These are phyloP conservation scores for Fusarium proliferatum DNA, from an alignment of 2,329 filamentous ascomycete species.

Conservation along the genomic window DNA sequence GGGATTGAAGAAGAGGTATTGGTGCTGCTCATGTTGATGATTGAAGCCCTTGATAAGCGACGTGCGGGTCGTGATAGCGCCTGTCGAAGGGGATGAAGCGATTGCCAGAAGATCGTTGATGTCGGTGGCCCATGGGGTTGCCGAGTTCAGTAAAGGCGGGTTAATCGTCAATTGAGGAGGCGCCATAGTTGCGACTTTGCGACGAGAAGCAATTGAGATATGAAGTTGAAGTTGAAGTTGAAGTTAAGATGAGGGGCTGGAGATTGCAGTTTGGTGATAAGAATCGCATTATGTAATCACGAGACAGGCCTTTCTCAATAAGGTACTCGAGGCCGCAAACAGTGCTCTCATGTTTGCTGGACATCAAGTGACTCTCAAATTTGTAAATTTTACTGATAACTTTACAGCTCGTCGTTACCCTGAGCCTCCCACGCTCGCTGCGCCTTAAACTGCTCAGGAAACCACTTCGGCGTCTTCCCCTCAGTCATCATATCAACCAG, in stretches of 20 bases:
- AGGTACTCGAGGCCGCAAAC: neutral
- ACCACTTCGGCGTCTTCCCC: slow-evolving; percentile 25
- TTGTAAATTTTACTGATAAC: fast-evolving
- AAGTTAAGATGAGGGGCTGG: slow-evolving; percentile 15
- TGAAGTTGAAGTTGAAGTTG: too few relatives aligned
- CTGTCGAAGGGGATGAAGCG: slow-evolving; percentile 71
- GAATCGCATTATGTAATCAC: slow-evolving; percentile 20
- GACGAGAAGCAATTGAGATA: too few relatives aligned
- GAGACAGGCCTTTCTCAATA: neutral
- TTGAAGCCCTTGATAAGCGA: slow-evolving; percentile 72
- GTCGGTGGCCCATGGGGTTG: slow-evolving; percentile 80
- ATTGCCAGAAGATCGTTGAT: slow-evolving; percentile 69
- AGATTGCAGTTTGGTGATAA: slow-evolving; percentile 1
- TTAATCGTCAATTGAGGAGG: slow-evolving; percentile 58
- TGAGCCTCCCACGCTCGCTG: slow-evolving; percentile 19
- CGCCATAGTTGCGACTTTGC: slow-evolving; percentile 13
- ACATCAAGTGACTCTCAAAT: neutral
- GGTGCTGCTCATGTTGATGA: slow-evolving; percentile 70
- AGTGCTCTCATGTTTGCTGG: neutral
- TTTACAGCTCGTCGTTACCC: neutral
- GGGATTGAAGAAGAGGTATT: slow-evolving; percentile 73
- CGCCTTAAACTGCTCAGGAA: slow-evolving; percentile 23
- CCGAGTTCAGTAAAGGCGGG: slow-evolving; percentile 78
- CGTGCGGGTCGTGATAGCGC: slow-evolving; percentile 80
- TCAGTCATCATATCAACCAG: slow-evolving; percentile 31